These are phyloP conservation scores for Coniochaeta prunicola DNA, from an alignment of 2,329 filamentous ascomycete species.

Conservation along the genomic window DNA sequence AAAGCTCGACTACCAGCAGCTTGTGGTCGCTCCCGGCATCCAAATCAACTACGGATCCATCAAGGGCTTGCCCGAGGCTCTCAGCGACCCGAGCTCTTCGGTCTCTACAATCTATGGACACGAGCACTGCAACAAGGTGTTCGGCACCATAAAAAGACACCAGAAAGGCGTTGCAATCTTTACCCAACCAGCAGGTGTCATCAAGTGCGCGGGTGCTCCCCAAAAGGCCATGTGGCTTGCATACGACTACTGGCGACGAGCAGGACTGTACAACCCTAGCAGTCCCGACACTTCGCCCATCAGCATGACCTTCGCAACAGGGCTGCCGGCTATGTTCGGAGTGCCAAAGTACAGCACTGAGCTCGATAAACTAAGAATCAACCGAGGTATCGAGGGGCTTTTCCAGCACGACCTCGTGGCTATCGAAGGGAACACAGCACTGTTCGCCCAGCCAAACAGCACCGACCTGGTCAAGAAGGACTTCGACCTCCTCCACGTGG, in stretches of 20 bases:
- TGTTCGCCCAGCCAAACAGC: background rate
- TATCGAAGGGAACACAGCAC: constrained; percentile 16
- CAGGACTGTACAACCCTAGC: background rate
- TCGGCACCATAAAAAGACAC: constrained; percentile 37
- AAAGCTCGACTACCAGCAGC: constrained; percentile 53
- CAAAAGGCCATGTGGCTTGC: constrained; percentile 59
- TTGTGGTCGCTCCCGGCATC: constrained; percentile 55
- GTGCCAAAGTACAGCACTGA: constrained; percentile 28
- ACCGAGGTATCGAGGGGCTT: constrained; percentile 27
- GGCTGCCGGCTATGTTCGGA: constrained; percentile 24
- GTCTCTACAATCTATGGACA: constrained; percentile 54
- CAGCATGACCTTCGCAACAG: constrained; percentile 32
- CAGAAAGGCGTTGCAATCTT: constrained; percentile 47
- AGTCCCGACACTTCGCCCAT: too few species aligned
- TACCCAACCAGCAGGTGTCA: constrained; percentile 48
- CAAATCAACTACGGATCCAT: constrained; percentile 41
- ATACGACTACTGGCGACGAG: constrained; percentile 41
- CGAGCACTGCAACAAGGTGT: constrained; percentile 47
- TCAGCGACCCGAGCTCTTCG: constrained; percentile 34
- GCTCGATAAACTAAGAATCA: constrained; percentile 23
- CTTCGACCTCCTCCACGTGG: constrained; percentile 28
- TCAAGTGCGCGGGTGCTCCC: constrained; percentile 56
- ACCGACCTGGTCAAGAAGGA: constrained; percentile 18
- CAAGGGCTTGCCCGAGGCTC: constrained; percentile 49
- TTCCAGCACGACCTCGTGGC: constrained; percentile 30